Evolutionary conservation across 1,284 basidiomycete genomes (phyloP).

Genomic region (Austroboletus niveus): DNA sequence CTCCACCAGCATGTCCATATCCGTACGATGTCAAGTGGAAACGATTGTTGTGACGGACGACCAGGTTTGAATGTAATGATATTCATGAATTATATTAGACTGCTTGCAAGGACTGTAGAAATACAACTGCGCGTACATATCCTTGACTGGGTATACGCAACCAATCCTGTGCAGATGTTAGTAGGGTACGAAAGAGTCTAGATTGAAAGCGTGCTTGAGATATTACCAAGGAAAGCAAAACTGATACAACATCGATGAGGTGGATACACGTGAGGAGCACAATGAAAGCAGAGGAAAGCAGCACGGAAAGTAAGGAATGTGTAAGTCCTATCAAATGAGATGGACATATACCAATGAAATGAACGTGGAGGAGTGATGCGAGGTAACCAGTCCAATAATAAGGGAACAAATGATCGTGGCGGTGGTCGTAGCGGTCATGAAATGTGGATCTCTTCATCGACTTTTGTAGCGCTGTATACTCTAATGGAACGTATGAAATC

Average conservation of each 20-base stretch:
- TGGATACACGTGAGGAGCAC: background rate
- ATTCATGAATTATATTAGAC: conserved; percentile 8
- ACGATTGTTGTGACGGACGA: conserved; percentile 17
- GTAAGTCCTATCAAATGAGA: conserved; percentile 11
- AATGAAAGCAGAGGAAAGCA: conserved; percentile 1
- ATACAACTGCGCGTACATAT: conserved; percentile 16
- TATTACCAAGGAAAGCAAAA: conserved; percentile 6
- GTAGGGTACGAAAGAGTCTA: conserved; percentile 12
- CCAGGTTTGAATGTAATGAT: background rate
- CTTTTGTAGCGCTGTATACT: conserved; percentile 49
- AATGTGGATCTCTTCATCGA: conserved; percentile 29
- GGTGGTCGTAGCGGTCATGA: conserved; percentile 11
- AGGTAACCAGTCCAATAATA: background rate
- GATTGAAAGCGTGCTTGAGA: background rate
- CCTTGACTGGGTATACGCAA: background rate
- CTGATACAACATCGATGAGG: conserved; percentile 17
- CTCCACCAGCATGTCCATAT: background rate
- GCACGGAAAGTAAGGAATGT: conserved; percentile 19
- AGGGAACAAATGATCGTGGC: background rate
- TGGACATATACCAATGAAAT: conserved; percentile 7
- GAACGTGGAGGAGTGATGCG: background rate
- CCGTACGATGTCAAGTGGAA: conserved; percentile 17
- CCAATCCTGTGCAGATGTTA: conserved; percentile 8
- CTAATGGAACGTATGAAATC: conserved; percentile 55
- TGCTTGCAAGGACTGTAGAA: conserved; percentile 12